Base-by-base conservation (phyloP, 768 basidiomycete genomes). In the Boletus patriciae region DNA sequence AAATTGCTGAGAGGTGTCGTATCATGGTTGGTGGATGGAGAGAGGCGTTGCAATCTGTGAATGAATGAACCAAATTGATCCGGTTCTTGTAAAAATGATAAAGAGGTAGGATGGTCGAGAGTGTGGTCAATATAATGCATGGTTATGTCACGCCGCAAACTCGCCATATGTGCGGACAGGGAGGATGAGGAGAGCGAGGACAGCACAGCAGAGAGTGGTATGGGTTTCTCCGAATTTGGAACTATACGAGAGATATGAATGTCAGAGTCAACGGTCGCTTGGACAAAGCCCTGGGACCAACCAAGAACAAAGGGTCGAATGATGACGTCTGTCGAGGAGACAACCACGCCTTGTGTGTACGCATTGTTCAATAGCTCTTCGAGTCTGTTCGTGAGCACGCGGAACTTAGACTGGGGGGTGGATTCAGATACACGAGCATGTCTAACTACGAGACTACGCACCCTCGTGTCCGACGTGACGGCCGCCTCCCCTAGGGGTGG, bases 301-400 rank as follows among this genome's bases (percentile, higher is more conserved):
- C 81, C 77, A 60, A 71, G 79, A n/a, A 88, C 78, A 27, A 76
- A 76, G 13, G 80, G 72, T 51, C 73, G 75, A 49, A 91, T 77
- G 29, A 73, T 69, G 29, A 90, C 62, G 57, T 79, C 77, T 16
- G 76, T 76, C 4, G 80, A 72, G 25, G 79, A 77, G 29, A 88
- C 67, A 3, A 76, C 64, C 25, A 92, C 69, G 64, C 86, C 79
- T 63, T 83, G 79, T 21, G 80, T 70, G 64, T 83, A 91, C 3
- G 86, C 86, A 46, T 89, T 84, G 60, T 78, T 81, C 23, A 93
- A 76, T 63, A 90, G 84, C 58, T 92, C 91, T 65, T 90, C 84
- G 8, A 83, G 71, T 37, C 81, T 81, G 53, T 86, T 83, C 64
- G 78, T 77, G 25, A 79, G 69, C 10, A 82, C 78, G 57, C 78